Evolutionary conservation across 768 basidiomycete genomes (phyloP), one percentile per base, ranked within the genome.

Genomic region (Pleurotus tuber-regium): DNA sequence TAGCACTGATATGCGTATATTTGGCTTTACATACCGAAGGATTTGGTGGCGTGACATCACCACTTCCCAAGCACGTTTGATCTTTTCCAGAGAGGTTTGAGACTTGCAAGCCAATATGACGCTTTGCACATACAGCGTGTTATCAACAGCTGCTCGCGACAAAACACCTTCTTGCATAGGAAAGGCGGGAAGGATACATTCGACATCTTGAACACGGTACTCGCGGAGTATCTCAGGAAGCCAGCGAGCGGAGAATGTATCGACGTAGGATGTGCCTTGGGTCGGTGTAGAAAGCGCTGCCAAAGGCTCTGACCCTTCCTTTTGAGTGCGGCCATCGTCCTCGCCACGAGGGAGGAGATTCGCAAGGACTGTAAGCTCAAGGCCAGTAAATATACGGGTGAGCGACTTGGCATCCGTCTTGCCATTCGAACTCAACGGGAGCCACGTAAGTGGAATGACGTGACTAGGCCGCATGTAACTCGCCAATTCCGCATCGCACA

Each of bases 381-480:
- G 53, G 23, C 46, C 38, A 12, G 59, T 53, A 55, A 70, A 68
- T 43, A 69, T 52, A 2, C 60, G 57, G n/a, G 61, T 56, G 5
- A 76, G 62, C 10, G 66, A 52, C 38, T 70, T 71, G 16, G 59
- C 53, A 41, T 78, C 67, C 29, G 66, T 67, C 54, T 67, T 68
- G 16, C 73, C 72, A 44, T 69, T 65, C 9, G 69, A 63, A 59
- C 65, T 79, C 51, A 80, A 57, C 4, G 78, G 76, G 50, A 79
- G 68, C 66, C 70, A 79, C 51, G 61, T 65, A n/a, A 79, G 62
- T 5, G 77, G 73, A 25, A 79, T 65, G 47, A 80, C 67, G 58
- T 77, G 75, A 50, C 71, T 69, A 7, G 78, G 78, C 4, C 77
- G 70, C 78, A 78, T 79, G 54, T 80, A 80, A 42, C 67, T 71